phyloP scores from a whole-genome alignment of 2,329 filamentous ascomycete genomes.

The Verticillium longisporum region DNA sequence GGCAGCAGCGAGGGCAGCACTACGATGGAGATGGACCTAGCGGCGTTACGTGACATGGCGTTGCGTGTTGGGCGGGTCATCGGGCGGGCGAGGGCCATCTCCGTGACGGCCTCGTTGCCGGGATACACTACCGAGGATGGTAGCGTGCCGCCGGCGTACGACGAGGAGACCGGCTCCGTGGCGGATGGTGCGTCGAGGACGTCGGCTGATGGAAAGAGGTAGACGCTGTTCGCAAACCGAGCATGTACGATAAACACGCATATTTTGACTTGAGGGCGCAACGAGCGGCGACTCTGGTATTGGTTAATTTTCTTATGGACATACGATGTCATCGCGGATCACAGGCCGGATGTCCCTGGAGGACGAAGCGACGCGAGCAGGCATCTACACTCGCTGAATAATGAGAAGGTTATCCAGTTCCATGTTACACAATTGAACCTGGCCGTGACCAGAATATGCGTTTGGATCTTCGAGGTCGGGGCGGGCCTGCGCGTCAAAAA shows the following conservation, averaged over 20 bases:
- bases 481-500: background rate
- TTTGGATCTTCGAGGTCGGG: background rate
- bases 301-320: background rate
- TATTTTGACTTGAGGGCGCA: background rate
- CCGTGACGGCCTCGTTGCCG: background rate
- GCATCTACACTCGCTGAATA: background rate
- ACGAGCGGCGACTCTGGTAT: background rate
- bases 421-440: background rate
- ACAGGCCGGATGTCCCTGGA: background rate
- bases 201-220: background rate
- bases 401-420: background rate
- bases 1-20: background rate
- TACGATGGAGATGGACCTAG: slow-evolving; percentile 3
- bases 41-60: background rate
- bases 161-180: background rate
- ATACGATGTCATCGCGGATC: background rate
- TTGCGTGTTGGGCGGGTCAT: background rate
- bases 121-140: slow-evolving; percentile 2
- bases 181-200: background rate
- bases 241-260: background rate
- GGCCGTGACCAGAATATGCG: background rate
- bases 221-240: background rate
- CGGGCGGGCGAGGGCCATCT: background rate
- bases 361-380: background rate
- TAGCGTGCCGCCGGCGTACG: background rate